Evolutionary conservation across 345 rosid species (phyloP), one percentile per base, ranked within the genome.

Genomic region (Syzygium oleosum): DNA sequence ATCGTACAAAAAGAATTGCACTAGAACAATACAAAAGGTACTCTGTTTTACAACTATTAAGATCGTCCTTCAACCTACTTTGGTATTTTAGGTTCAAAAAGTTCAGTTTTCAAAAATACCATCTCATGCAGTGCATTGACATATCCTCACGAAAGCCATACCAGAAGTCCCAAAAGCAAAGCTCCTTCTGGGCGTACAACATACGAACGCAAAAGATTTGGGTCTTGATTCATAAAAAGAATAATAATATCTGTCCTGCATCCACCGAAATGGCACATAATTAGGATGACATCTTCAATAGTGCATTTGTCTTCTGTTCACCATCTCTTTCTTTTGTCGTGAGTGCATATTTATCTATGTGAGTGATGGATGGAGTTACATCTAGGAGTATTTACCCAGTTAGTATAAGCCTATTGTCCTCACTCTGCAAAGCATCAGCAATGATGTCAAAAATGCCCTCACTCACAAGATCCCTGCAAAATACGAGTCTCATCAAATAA

Each of bases 231-330:
- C 94, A 94, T 85, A 91, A 97, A 97, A 91, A 98, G 96, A 90
- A 92, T 89, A 84, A 97, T 96, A 89, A 97, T 95, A 87, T 95
- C 96, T 95, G 95, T 93, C 97, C 99, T 97, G 99, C 97, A 97
- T 89, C 90, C 96, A 94, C 90, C 89, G 89, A 93, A 88, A 87
- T 88, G 52, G 59, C 77, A 90, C 91, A 88, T 89, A 92, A 56
- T 84, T 52, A 87, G 79, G 46, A 80, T 86, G 27, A 85, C 49
- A 84, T 87, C 52, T 25, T 63, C 43, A 29, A 65, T 54, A 38
- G 49, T 38, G 83, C 49, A 38, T 73, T 41, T 73, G 49, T 73
- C 83, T 73, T 73, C 83, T 19, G 49, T 38, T 73, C 6, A 25
- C 83, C 49, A 73, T 38, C 83, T 73, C 49, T 34, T 73, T 73